Conservation (phyloP, 306 rosid species). For the Trifolium dubium region DNA sequence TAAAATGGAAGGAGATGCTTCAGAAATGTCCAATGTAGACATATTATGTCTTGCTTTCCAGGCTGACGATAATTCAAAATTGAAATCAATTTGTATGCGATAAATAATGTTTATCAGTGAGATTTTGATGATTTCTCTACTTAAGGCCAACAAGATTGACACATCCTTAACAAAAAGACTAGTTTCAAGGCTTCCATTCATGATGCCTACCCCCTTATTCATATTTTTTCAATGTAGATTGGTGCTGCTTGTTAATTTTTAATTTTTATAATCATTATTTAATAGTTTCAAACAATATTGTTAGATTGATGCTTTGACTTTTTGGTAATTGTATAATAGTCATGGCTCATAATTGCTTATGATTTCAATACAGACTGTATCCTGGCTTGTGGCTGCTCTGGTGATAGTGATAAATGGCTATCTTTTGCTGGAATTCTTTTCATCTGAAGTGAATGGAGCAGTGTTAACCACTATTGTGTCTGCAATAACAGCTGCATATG, state of each 20-base stretch:
- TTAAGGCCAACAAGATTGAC: too few relatives aligned
- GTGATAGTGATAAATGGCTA: conserved; percentile 94
- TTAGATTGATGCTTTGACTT: conserved; percentile 25
- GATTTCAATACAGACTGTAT: conserved; percentile 52
- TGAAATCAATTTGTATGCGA: too few relatives aligned
- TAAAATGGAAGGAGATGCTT: too few relatives aligned
- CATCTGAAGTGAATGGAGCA: conserved; percentile 69
- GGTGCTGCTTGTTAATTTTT: conserved; percentile 22
- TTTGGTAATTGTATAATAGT: not conserved
- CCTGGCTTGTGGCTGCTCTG: conserved; percentile 94
- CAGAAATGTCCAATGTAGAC: too few relatives aligned
- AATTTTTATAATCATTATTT: conserved; percentile 21
- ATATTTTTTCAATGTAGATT: not conserved
- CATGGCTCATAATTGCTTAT: conserved; percentile 9
- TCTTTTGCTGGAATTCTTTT: conserved; percentile 80
- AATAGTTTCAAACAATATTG: conserved; percentile 19
- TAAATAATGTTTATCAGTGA: too few relatives aligned
- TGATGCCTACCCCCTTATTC: not conserved
- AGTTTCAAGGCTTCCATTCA: too few relatives aligned
- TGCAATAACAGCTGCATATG: conserved; percentile 62
- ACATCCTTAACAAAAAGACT: too few relatives aligned
- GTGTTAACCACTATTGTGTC: conserved; percentile 41
- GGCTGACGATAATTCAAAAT: too few relatives aligned
- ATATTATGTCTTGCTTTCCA: too few relatives aligned
- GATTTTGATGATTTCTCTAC: too few relatives aligned